Percentiles rank a stretch among this genome's conserved stretches.
These are phyloP conservation scores for Colletotrichum euphorbiae DNA, from an alignment of 2,329 filamentous ascomycete genomes.

Conservation along the genomic window DNA sequence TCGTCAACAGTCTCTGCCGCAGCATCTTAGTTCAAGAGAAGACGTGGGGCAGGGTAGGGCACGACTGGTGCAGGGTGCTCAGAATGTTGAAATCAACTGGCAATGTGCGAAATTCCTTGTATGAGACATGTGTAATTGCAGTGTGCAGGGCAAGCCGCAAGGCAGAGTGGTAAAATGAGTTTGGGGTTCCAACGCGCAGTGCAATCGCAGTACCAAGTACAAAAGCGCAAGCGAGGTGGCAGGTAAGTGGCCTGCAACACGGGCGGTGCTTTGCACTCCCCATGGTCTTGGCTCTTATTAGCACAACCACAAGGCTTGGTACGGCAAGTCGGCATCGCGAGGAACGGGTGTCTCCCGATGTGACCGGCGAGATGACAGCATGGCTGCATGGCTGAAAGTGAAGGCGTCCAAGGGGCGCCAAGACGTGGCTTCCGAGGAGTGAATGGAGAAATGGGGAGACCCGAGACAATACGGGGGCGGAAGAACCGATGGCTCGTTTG, in stretches of 20 bases:
- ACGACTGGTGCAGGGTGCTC: neutral
- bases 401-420: neutral
- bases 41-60: conserved; percentile 25
- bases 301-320: conserved; percentile 31
- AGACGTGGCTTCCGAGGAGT: neutral
- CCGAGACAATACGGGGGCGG: conserved; percentile 8
- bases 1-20: conserved; percentile 1
- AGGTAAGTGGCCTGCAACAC: conserved; percentile 22
- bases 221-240: conserved; percentile 27
- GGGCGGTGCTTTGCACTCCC: conserved; percentile 3
- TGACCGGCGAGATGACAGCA: conserved; percentile 31
- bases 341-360: conserved; percentile 19
- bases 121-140: neutral
- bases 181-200: neutral
- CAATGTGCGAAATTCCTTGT: conserved; percentile 1
- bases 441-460: neutral
- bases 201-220: neutral
- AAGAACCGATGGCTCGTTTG: conserved; percentile 13
- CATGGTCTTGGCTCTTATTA: conserved; percentile 15
- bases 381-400: conserved; percentile 13
- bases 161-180: neutral
- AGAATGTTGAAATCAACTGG: neutral
- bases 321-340: conserved; percentile 38
- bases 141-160: neutral
- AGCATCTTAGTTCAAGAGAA: neutral